Base-by-base conservation (phyloP, 768 basidiomycete genomes). In the Sistotremastrum suecicum region DNA sequence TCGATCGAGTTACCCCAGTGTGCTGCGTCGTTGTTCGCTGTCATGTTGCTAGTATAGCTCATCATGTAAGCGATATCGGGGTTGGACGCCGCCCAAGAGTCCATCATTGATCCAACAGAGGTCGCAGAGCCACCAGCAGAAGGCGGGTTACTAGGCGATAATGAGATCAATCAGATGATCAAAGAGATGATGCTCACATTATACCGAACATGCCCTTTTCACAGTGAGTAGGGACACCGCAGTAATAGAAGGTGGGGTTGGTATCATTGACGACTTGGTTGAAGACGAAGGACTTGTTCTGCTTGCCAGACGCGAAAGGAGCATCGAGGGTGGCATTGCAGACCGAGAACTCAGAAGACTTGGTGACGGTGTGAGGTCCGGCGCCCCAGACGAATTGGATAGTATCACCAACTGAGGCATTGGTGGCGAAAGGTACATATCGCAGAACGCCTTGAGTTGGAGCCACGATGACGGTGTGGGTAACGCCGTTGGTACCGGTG, bases 191-290 rank as follows among this genome's bases (percentile, higher is more conserved):
- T 9, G 58, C 64, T 48, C 55, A 74, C 72, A 83, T 77, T 64
- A 82, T 72, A 64, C 82, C 83, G 58, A 84, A 88, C 83, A 88
- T 88, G 54, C 84, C 86, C 70, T 83, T 78, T 58, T 75, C 60
- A 59, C 86, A 88, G 60, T 89, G 85, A 46, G 54, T 63, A 39
- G 80, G 75, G 41, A 75, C 73, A 50, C 65, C 76, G 61, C 84
- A 88, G 68, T 77, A 80, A 75, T 68, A 84, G 74, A 71, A 85
- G 45, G 68, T 69, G n/a, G 82, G 71, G 55, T 75, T 69, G 43
- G 82, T 84, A 61, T 75, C 70, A 62, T 84, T 85, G 60, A 86
- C 74, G 46, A 73, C 69, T 63, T 80, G 75, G 40, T 70, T 72
- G 70, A 83, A 86, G 47, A 72, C 66, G 65, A 80, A 81, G 64